Evolutionary conservation across 768 basidiomycete genomes (phyloP).

Genomic region (Russula griseocarnosa): DNA sequence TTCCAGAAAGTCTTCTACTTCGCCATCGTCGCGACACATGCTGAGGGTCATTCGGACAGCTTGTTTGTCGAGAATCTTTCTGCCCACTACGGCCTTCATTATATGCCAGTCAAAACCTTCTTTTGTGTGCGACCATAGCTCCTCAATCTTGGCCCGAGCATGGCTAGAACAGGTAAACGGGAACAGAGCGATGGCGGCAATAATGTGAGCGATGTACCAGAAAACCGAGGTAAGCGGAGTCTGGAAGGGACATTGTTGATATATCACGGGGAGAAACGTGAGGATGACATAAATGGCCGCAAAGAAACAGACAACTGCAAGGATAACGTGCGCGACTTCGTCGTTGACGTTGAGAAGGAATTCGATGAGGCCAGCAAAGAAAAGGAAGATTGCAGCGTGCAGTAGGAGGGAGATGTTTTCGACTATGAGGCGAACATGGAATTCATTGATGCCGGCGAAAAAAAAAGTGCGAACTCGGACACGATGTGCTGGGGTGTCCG

Average conservation of each 20-base stretch:
- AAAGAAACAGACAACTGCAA: neutral
- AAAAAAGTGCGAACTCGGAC: constrained; percentile 19
- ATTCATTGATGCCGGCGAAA: neutral
- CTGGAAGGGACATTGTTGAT: constrained; percentile 2
- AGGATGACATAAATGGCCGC: neutral
- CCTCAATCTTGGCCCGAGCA: neutral
- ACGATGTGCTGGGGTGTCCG: neutral
- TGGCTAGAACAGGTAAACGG: neutral
- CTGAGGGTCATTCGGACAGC: neutral
- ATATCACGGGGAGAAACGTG: neutral
- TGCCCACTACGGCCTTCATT: neutral
- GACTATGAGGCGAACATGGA: constrained; percentile 11
- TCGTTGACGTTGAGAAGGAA: constrained; percentile 6
- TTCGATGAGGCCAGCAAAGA: constrained; percentile 3
- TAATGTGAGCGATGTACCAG: neutral
- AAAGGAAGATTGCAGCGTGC: constrained; percentile 4
- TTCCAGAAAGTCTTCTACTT: neutral
- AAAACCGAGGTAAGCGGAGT: constrained; percentile 5
- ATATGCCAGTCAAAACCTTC: neutral
- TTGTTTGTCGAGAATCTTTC: neutral
- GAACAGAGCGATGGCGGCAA: neutral
- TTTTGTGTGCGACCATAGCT: neutral
- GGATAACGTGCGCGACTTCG: neutral
- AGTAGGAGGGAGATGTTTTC: constrained; percentile 11
- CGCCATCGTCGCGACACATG: neutral